Percentiles rank a stretch among this genome's conserved stretches.
phyloP scores from a whole-genome alignment of 2,329 filamentous ascomycete genomes.

The Claviceps humidiphila region DNA sequence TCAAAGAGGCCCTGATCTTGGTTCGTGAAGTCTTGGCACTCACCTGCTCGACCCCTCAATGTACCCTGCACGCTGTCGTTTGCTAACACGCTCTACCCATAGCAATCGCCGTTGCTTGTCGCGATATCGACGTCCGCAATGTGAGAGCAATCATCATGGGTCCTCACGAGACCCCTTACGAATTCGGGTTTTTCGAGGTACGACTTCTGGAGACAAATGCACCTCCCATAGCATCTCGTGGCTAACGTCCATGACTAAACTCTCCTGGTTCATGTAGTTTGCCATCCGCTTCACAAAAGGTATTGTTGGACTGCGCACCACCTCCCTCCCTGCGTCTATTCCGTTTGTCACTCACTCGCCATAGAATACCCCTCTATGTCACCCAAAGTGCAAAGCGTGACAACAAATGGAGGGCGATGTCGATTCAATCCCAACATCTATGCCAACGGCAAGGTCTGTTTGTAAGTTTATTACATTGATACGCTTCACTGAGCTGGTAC shows the following conservation, averaged over 20 bases:
- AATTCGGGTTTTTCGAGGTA: constrained; percentile 95
- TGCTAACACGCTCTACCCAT: neutral
- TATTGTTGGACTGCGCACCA: constrained; percentile 18
- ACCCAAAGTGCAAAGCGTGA: constrained; percentile 51
- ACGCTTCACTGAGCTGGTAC: neutral
- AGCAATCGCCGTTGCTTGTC: constrained; percentile 79
- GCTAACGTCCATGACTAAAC: neutral
- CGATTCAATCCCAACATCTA: constrained; percentile 98
- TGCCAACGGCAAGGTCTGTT: constrained; percentile 75
- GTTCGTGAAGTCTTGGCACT: constrained; percentile 33
- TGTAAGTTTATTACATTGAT: constrained; percentile 41
- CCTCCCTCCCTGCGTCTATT: neutral
- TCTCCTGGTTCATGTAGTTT: constrained; percentile 39
- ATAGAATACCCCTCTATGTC: constrained; percentile 69
- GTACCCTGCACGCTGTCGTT: neutral
- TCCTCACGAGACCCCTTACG: constrained; percentile 87
- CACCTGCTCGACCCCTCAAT: constrained; percentile 4
- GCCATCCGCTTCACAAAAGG: constrained; percentile 63
- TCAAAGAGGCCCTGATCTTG: constrained; percentile 71
- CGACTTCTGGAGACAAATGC: constrained; percentile 12
- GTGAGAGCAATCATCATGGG: constrained; percentile 83
- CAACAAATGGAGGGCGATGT: constrained; percentile 77
- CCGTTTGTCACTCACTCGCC: constrained; percentile 1
- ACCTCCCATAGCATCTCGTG: neutral
- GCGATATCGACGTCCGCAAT: constrained; percentile 78